Evolutionary conservation across 148 eudicot genomes (phyloP), one percentile per base, ranked within the genome.

Genomic region (Vaccinium macrocarpon): DNA sequence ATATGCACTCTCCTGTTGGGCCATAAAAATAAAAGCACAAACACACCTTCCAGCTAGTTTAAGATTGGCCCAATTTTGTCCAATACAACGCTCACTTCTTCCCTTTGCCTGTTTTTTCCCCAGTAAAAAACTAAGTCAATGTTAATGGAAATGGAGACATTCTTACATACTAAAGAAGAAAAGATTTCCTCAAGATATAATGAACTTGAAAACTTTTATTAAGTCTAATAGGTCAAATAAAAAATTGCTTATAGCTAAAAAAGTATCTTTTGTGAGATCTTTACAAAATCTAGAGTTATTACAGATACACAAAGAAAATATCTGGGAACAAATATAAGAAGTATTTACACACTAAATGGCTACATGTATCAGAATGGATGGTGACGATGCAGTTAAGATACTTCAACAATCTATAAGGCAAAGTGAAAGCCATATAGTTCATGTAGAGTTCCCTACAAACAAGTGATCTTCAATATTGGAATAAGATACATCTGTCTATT

Each of bases 61-160:
- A n/a, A 56, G 84, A 77, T 38, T 87, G 88, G 62, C 86, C 89
- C 75, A 80, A 85, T 72, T 74, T 89, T 62, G 89, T 81, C n/a
- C 80, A 85, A 87, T 81, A 89, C 90, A n/a, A 53, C 91, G 89
- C 83, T 87, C 75, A 85, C 84, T 85, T 89, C 91, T 89, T 89
- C 86, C 46, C 91, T n/a, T 88, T 64, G 85, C 88, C 88, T 88
- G 88, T 80, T 73, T 82, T 27, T n/a, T n/a, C n/a, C 62, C 77
- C 84, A 82, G 16, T 68, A 50, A 38, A n/a, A n/a, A 70, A 59
- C 27, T 35, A 49, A 16, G 48, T 15, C 68, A 61, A 4, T 61
- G 52, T 76, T n/a, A 76, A 61, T 32, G 14, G 42, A 61, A n/a
- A 4, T 61, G 75, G 57, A 66, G 18, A 61, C 64, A 19, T 5